Conservation (phyloP, 2,329 filamentous ascomycete species). For the Fusarium metavorans region DNA sequence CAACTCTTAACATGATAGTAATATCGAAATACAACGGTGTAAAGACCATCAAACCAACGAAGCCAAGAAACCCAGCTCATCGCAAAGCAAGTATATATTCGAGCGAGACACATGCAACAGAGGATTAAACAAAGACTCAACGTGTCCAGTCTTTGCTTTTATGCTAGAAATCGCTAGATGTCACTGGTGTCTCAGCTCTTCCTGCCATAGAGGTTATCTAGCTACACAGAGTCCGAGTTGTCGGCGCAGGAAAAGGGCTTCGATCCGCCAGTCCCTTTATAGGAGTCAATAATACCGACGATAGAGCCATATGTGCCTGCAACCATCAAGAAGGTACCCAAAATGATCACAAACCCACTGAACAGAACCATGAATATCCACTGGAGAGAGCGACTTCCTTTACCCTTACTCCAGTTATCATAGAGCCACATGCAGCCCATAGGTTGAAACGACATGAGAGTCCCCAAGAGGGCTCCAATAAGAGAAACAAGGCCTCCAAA, state of each 20-base stretch:
- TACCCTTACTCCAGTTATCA: background rate
- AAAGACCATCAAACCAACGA: too few relatives aligned
- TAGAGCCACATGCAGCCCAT: background rate
- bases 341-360: background rate
- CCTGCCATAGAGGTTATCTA: background rate
- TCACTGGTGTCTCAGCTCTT: too few relatives aligned
- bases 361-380: background rate
- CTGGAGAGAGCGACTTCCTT: background rate
- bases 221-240: background rate
- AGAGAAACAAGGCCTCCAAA: background rate
- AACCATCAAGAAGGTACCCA: background rate
- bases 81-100: too few relatives aligned
- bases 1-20: too few relatives aligned
- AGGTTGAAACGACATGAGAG: background rate
- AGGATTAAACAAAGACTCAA: too few relatives aligned
- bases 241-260: background rate
- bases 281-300: background rate
- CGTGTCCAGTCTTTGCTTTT: background rate
- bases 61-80: too few relatives aligned
- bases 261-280: background rate
- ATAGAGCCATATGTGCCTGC: background rate
- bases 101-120: too few relatives aligned
- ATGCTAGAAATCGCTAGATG: too few relatives aligned
- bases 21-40: too few relatives aligned
- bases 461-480: background rate